Evolutionary conservation across 1,139 yeast species (phyloP).

Genomic region (Fermentozyma sake): DNA sequence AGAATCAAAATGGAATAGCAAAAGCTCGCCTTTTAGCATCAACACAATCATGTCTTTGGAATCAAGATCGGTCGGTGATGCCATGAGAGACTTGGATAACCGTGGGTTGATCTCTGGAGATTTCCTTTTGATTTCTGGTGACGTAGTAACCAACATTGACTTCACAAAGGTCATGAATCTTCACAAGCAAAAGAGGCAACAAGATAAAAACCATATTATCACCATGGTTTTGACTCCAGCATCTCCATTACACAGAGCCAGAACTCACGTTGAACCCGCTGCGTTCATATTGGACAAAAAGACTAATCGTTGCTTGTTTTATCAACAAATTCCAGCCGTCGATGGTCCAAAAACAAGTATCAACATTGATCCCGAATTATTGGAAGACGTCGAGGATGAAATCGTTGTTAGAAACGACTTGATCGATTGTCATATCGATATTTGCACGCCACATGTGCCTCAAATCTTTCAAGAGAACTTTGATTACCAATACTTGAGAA

Average conservation of each 20-base stretch:
- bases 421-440: conserved; percentile 94
- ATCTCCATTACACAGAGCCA: conserved; percentile 78
- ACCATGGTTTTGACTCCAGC: conserved; percentile 92
- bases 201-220: conserved; percentile 84
- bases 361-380: conserved; percentile 76
- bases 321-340: conserved; percentile 69
- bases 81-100: conserved; percentile 91
- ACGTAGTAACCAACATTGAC: conserved; percentile 87
- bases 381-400: conserved; percentile 70
- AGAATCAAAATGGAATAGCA: conserved; percentile 71
- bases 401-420: conserved; percentile 82
- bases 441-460: conserved; percentile 92
- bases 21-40: conserved; percentile 75
- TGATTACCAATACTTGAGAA: conserved; percentile 82
- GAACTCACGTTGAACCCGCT: conserved; percentile 77
- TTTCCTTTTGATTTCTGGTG: conserved; percentile 86
- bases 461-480: conserved; percentile 94
- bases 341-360: conserved; percentile 52
- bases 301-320: conserved; percentile 74
- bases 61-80: conserved; percentile 91
- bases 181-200: conserved; percentile 65
- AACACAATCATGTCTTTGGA: conserved; percentile 82
- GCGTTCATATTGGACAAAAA: conserved; percentile 74
- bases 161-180: conserved; percentile 66
- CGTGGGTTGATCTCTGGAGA: conserved; percentile 87